These are phyloP conservation scores for Pelargonium australe DNA, from an alignment of 441 rosid genomes.

Conservation along the genomic window DNA sequence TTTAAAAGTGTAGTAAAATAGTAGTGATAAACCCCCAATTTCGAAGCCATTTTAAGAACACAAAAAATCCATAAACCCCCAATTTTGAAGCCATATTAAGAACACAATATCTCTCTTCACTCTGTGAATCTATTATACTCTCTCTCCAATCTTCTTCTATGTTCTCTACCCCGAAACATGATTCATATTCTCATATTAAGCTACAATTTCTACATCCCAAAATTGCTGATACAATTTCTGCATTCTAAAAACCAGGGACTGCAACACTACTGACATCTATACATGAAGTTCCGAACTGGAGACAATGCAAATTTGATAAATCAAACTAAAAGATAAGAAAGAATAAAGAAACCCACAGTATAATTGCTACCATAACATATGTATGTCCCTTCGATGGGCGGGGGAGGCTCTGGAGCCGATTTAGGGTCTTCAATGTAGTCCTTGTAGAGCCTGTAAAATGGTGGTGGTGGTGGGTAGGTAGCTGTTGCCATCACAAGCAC, in stretches of 20 bases:
- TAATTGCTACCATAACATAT: slow-evolving; percentile 61
- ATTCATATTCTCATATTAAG: no score
- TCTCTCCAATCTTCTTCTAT: no score
- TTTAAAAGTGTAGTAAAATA: neutral
- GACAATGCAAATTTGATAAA: neutral
- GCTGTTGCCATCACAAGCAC: slow-evolving; percentile 67
- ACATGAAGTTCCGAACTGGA: neutral
- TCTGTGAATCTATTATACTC: no score
- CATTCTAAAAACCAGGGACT: neutral
- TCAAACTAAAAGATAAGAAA: neutral
- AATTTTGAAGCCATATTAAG: neutral
- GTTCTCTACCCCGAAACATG: no score
- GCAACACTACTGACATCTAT: neutral
- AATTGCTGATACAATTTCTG: no score
- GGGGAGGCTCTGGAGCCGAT: slow-evolving; percentile 74
- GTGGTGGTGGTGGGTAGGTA: slow-evolving; percentile 86
- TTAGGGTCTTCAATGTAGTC: slow-evolving; percentile 56
- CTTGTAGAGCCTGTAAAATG: slow-evolving; percentile 82
- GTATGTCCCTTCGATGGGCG: slow-evolving; percentile 70
- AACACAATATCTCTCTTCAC: neutral
- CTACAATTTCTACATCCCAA: no score
- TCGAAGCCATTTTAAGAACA: neutral
- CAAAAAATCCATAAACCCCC: neutral
- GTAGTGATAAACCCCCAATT: slow-evolving; percentile 1
- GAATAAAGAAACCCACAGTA: slow-evolving; percentile 40